Evolutionary conservation across 2,329 filamentous ascomycete species (phyloP).

Genomic region (Penicillium sp.): DNA sequence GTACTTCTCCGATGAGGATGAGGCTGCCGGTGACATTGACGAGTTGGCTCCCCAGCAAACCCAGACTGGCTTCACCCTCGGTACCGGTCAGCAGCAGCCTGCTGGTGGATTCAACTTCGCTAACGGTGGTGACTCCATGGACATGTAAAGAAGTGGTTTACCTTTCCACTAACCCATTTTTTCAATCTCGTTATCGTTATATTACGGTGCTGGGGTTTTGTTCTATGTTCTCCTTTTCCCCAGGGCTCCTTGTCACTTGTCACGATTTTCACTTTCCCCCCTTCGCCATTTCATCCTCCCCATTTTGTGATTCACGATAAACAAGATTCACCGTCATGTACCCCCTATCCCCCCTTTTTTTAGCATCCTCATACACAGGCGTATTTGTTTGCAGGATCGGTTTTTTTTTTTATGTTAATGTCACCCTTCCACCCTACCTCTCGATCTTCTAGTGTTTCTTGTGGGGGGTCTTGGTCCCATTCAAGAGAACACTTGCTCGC

Average conservation of each 20-base stretch:
- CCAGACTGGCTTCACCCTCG: slow-evolving; percentile 72
- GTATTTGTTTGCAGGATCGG: slow-evolving; percentile 36
- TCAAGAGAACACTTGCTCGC: slow-evolving; percentile 10
- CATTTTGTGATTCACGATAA: slow-evolving; percentile 41
- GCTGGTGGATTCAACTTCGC: slow-evolving; percentile 88
- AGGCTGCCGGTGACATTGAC: slow-evolving; percentile 72
- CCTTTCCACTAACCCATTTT: neutral
- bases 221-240: slow-evolving; percentile 6
- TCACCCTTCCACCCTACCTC: slow-evolving; percentile 12
- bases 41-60: slow-evolving; percentile 71
- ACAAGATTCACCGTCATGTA: slow-evolving; percentile 52
- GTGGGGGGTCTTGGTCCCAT: slow-evolving; percentile 9
- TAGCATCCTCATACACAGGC: slow-evolving; percentile 45
- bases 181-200: neutral
- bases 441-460: slow-evolving; percentile 12
- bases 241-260: slow-evolving; percentile 12
- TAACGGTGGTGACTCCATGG: slow-evolving; percentile 69
- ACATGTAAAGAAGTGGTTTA: slow-evolving; percentile 57
- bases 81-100: slow-evolving; percentile 62
- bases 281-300: slow-evolving; percentile 13
- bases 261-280: slow-evolving; percentile 14
- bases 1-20: slow-evolving; percentile 99
- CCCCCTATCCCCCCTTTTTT: slow-evolving; percentile 29
- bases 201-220: slow-evolving; percentile 4
- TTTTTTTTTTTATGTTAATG: slow-evolving; percentile 28